Evolutionary conservation across 2,329 filamentous ascomycete genomes (phyloP).

Genomic region (Colletotrichum lupini): DNA sequence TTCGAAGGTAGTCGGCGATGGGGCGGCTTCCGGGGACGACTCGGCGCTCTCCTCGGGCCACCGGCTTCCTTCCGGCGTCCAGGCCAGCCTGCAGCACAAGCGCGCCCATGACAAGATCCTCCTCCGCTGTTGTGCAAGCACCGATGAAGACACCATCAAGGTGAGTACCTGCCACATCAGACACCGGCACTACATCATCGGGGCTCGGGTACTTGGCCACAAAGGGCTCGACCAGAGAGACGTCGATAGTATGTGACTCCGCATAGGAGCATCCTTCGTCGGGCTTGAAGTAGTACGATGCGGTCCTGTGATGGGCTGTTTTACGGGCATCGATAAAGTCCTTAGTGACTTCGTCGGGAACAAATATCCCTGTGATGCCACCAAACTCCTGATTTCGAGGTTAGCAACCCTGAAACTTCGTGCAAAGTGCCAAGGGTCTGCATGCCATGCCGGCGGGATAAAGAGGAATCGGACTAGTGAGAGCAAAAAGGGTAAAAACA

Average conservation of each 20-base stretch:
- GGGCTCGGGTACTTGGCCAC: conserved; percentile 54
- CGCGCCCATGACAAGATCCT: conserved; percentile 55
- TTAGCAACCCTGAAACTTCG: conserved; percentile 23
- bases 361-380: conserved; percentile 54
- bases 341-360: conserved; percentile 49
- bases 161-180: conserved; percentile 42
- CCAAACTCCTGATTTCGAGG: conserved; percentile 48
- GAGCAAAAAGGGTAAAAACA: neutral
- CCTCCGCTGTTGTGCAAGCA: conserved; percentile 58
- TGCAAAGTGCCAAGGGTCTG: neutral
- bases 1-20: conserved; percentile 49
- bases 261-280: conserved; percentile 52
- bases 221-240: conserved; percentile 49
- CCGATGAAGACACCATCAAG: conserved; percentile 59
- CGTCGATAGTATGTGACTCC: conserved; percentile 49
- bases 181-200: conserved; percentile 55
- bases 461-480: neutral
- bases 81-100: conserved; percentile 53
- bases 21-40: conserved; percentile 53
- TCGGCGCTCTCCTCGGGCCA: conserved; percentile 48
- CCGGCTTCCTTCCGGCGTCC: conserved; percentile 43
- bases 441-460: neutral
- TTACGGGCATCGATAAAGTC: conserved; percentile 48
- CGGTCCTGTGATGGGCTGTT: conserved; percentile 45
- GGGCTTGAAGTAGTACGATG: conserved; percentile 50